Evolutionary conservation across 2,329 filamentous ascomycete species (phyloP).

Genomic region (Arthrinium puccinioides): DNA sequence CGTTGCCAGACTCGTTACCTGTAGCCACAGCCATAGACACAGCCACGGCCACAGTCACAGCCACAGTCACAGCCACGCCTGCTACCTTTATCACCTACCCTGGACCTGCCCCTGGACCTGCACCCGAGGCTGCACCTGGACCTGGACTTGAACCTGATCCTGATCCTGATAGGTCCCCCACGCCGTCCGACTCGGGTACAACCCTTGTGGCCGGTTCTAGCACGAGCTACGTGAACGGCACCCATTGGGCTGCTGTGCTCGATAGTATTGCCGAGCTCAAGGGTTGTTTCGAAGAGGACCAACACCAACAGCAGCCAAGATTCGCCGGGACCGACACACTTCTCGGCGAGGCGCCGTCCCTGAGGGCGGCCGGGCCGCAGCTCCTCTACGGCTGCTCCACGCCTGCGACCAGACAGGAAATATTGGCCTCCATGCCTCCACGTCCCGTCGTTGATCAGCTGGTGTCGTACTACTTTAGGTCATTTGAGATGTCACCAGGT

Average conservation of each 20-base stretch:
- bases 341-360: neutral
- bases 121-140: constrained; percentile 21
- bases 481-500: neutral
- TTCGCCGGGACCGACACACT: no score
- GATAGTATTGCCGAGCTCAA: constrained; percentile 32
- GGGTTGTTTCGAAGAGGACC: constrained; percentile 22
- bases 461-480: constrained; percentile 29
- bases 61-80: neutral
- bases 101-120: neutral
- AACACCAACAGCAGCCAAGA: constrained; percentile 2
- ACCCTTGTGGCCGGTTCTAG: constrained; percentile 9
- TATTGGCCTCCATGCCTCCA: constrained; percentile 25
- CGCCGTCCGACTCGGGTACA: neutral
- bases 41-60: neutral
- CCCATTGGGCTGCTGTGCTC: constrained; percentile 33
- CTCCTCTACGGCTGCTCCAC: constrained; percentile 24
- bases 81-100: constrained; percentile 10
- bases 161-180: no score
- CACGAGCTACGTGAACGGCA: constrained; percentile 24
- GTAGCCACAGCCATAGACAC: neutral
- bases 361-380: constrained; percentile 10
- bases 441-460: constrained; percentile 25
- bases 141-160: no score
- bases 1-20: constrained; percentile 3
- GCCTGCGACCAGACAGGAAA: constrained; percentile 17